Conservation (phyloP, 352 stramenopile species). For the Phytopythium kandeliae region DNA sequence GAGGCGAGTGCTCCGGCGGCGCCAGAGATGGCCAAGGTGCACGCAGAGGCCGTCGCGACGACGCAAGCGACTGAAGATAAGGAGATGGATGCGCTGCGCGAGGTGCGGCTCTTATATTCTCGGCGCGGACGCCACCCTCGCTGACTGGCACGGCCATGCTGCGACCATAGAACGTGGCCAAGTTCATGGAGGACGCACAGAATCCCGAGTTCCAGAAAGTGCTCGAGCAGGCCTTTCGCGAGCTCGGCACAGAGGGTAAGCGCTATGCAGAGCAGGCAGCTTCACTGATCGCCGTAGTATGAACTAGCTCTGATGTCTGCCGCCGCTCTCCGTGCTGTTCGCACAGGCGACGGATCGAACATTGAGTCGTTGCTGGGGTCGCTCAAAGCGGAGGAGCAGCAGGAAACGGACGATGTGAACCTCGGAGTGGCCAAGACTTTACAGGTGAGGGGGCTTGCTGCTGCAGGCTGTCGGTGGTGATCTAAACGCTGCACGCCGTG, state of each 20-base stretch:
- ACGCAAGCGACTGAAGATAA: conserved; percentile 33
- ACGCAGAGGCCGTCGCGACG: conserved; percentile 46
- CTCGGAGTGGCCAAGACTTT: conserved; percentile 81
- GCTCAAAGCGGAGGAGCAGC: conserved; percentile 35
- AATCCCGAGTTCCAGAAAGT: conserved; percentile 85
- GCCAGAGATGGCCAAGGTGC: conserved; percentile 30
- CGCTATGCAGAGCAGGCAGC: background rate
- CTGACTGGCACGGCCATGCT: background rate
- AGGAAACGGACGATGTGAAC: conserved; percentile 73
- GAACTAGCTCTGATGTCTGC: conserved; percentile 4
- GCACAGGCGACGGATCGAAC: conserved; percentile 41
- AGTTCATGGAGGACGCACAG: conserved; percentile 82
- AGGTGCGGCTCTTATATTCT: conserved; percentile 25
- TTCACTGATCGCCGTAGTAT: too few relatives aligned
- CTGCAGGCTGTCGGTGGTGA: conserved; percentile 2
- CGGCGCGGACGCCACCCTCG: background rate
- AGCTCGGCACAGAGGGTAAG: conserved; percentile 63
- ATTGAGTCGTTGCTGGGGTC: conserved; percentile 72
- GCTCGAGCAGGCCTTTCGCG: conserved; percentile 83
- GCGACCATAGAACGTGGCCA: conserved; percentile 62
- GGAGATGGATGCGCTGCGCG: conserved; percentile 58
- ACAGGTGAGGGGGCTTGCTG: conserved; percentile 27
- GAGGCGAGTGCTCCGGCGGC: conserved; percentile 7
- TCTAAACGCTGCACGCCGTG: background rate
- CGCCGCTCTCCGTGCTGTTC: background rate